Evolutionary conservation across 2,329 filamentous ascomycete genomes (phyloP).

Genomic region (Ilyonectria destructans): DNA sequence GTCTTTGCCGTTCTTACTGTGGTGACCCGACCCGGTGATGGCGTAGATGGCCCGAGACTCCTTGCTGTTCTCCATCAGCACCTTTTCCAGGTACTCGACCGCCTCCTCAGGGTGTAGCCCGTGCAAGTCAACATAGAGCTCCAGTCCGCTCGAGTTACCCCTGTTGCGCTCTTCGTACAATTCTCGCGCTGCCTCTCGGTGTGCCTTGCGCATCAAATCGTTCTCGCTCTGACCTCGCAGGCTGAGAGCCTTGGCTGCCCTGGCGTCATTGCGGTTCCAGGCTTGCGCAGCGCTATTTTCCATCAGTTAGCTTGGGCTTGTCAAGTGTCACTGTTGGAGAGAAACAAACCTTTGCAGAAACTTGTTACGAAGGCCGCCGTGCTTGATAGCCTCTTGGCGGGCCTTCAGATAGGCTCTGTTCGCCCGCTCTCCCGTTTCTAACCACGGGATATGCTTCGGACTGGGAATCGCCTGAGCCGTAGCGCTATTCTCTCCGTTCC

Average conservation of each 20-base stretch:
- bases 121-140: conserved; percentile 96
- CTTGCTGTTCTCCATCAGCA: conserved; percentile 85
- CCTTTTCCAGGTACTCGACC: conserved; percentile 91
- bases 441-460: conserved; percentile 95
- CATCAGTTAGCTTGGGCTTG: conserved; percentile 20
- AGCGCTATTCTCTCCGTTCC: conserved; percentile 82
- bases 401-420: conserved; percentile 97
- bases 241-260: conserved; percentile 94
- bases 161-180: conserved; percentile 96
- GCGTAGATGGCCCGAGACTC: conserved; percentile 88
- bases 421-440: conserved; percentile 91
- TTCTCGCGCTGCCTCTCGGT: conserved; percentile 91
- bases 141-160: conserved; percentile 71
- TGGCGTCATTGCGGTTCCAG: conserved; percentile 98
- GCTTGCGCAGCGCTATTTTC: conserved; percentile 87
- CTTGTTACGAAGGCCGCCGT: conserved; percentile 96
- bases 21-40: conserved; percentile 96
- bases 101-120: conserved; percentile 99
- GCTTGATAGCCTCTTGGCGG: conserved; percentile 95
- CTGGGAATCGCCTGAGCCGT: conserved; percentile 88
- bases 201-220: conserved; percentile 95
- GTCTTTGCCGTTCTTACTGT: conserved; percentile 99
- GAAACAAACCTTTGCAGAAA: conserved; percentile 87
- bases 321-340: neutral
- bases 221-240: conserved; percentile 97